Base-by-base conservation (phyloP, 2,329 filamentous ascomycete species). In the Alternaria rosae region DNA sequence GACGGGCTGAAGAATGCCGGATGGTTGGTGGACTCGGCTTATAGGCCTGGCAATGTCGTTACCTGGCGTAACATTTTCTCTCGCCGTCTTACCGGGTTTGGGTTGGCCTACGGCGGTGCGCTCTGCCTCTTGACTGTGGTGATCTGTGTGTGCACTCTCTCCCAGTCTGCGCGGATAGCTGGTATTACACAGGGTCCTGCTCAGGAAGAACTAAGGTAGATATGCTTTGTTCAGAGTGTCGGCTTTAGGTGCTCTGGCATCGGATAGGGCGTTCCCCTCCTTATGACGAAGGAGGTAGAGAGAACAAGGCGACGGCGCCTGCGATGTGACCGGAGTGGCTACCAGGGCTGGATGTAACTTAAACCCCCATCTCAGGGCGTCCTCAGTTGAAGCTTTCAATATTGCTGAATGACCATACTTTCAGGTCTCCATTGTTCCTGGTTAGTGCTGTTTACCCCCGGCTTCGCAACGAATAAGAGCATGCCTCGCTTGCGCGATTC, bases 1-100 rank as follows among this genome's bases (percentile, higher is more conserved):
- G 20, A 56, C 6, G 59, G 62, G 7, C 26, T 71, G n/a, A 23
- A 45, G 15, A 57, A 54, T 32, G 57, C 45, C 3, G 52, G 48
- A 26, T 69, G 55, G 61, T 57, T 62, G 41, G 43, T 23, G 20
- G 45, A 47, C 28, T 38, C 28, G 5, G 20, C 47, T n/a, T 21
- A 21, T 35, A 21, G 9, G 43, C 23, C 25, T 4, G 17, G 35
- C 13, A 51, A 8, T 11, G 15, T 25, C 8, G 28, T 35, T 13
- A 38, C 20, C 20, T 38, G 35, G 35, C 35, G 35, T 38, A n/a
- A 38, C 35, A 38, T 38, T 0, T 38, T 38, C 35, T 38, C 35
- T 17, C 35, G 35, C 1, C 35, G 35, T 38, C 35, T 38, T 17
- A 17, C 35, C n/a, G 35, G 35, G 6, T 38, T 38, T 9, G 35